These are phyloP conservation scores for Trametes versicolor DNA, from an alignment of 1,284 basidiomycete species.

Conservation along the genomic window DNA sequence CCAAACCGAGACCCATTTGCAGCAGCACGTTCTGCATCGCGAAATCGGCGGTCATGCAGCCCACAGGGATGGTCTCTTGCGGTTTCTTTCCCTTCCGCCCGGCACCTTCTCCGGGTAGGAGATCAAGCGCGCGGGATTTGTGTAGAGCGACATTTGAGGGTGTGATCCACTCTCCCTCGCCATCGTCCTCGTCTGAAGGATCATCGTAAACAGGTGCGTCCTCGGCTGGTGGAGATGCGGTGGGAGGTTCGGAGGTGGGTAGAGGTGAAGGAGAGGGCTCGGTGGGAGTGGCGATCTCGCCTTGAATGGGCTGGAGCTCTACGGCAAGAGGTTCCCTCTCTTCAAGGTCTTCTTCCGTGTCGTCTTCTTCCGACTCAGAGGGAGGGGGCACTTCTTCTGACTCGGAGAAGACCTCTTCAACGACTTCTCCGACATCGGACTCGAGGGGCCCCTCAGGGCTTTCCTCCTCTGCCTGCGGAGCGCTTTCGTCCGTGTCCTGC, in stretches of 20 bases:
- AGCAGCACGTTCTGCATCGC: slow-evolving; percentile 99
- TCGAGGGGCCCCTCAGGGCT: not conserved
- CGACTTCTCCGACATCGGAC: slow-evolving; percentile 26
- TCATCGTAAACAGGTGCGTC: slow-evolving; percentile 69
- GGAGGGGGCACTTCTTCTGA: slow-evolving; percentile 33
- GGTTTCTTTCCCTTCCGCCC: slow-evolving; percentile 50
- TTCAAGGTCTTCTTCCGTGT: slow-evolving; percentile 23
- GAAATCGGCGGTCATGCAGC: slow-evolving; percentile 98
- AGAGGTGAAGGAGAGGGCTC: slow-evolving; percentile 15
- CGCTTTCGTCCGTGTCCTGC: not conserved
- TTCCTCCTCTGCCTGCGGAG: not conserved
- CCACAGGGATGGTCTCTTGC: slow-evolving; percentile 65
- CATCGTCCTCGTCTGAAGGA: slow-evolving; percentile 81
- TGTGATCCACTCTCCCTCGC: slow-evolving; percentile 97
- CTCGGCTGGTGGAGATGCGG: slow-evolving; percentile 20
- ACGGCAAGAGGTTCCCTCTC: slow-evolving; percentile 56
- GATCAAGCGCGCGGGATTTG: slow-evolving; percentile 89
- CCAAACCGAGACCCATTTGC: slow-evolving; percentile 93
- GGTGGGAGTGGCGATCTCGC: slow-evolving; percentile 14
- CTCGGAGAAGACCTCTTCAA: slow-evolving; percentile 30
- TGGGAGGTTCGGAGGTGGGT: slow-evolving; percentile 25
- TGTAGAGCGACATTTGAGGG: slow-evolving; percentile 88
- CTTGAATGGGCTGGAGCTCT: slow-evolving; percentile 52
- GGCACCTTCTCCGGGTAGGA: slow-evolving; percentile 64
- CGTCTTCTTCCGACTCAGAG: slow-evolving; percentile 31